These are phyloP conservation scores for Septoria petroselini DNA, from an alignment of 2,329 filamentous ascomycete species.

Conservation along the genomic window DNA sequence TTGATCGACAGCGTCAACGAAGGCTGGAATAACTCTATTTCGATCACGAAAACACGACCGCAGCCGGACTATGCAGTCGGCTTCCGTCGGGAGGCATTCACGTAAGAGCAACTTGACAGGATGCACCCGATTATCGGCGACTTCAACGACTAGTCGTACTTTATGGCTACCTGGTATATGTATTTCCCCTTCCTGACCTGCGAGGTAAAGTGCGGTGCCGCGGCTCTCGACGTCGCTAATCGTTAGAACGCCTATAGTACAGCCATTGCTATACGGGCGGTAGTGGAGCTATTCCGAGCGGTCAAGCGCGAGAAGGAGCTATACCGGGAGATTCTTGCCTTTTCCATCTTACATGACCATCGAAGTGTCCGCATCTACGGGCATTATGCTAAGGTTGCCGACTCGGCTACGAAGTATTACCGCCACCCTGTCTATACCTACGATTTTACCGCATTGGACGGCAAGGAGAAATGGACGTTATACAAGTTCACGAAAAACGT, in stretches of 20 bases:
- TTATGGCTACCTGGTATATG: conserved; percentile 36
- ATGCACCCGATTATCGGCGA: conserved; percentile 30
- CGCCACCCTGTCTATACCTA: conserved; percentile 21
- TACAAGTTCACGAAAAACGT: conserved; percentile 25
- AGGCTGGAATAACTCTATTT: conserved; percentile 21
- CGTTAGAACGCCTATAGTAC: conserved; percentile 29
- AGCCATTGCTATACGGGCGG: conserved; percentile 23
- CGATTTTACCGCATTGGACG: conserved; percentile 19
- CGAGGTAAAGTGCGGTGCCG: conserved; percentile 27
- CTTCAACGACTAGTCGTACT: conserved; percentile 22
- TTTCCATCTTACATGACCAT: conserved; percentile 22
- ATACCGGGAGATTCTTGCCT: conserved; percentile 18
- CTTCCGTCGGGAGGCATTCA: conserved; percentile 22
- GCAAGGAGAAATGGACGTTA: conserved; percentile 25
- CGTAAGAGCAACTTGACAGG: conserved; percentile 18
- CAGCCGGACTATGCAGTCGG: conserved; percentile 21
- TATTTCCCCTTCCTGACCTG: conserved; percentile 30
- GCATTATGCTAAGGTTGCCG: conserved; percentile 20
- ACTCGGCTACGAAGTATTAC: conserved; percentile 22
- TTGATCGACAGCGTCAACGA: conserved; percentile 30
- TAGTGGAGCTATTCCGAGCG: conserved; percentile 25
- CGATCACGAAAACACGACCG: conserved; percentile 19
- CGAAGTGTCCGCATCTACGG: conserved; percentile 15
- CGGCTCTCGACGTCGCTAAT: conserved; percentile 25
- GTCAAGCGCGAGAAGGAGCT: conserved; percentile 38